Conservation (phyloP, 1,284 basidiomycete species). For the Sanguinoderma infundibulare region DNA sequence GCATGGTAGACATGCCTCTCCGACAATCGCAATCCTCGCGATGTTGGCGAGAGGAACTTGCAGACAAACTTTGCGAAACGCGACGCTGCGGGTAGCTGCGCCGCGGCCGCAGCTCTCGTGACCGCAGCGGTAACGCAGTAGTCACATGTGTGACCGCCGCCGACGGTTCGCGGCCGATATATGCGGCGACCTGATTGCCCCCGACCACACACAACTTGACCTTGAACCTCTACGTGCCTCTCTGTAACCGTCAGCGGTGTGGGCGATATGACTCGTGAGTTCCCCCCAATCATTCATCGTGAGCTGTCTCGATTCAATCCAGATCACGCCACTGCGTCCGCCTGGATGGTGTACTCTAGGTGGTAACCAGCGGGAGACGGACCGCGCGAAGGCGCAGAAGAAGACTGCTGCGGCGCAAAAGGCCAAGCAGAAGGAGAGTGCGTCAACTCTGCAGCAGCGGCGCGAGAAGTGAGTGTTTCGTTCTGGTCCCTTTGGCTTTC, state of each 20-base stretch:
- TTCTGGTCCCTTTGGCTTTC: background rate
- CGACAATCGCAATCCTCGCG: no score
- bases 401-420: constrained; percentile 56
- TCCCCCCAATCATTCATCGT: background rate
- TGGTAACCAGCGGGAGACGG: constrained; percentile 80
- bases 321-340: constrained; percentile 4
- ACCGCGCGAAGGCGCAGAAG: constrained; percentile 75
- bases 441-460: constrained; percentile 60
- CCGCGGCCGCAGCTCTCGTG: no score
- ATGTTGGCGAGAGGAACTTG: no score
- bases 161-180: constrained; percentile 15
- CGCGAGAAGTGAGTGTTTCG: constrained; percentile 68
- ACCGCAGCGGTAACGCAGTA: background rate
- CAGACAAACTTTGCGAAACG: no score
- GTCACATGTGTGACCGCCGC: constrained; percentile 3
- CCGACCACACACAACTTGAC: constrained; percentile 22
- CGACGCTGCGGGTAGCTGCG: no score
- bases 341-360: constrained; percentile 44
- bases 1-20: no score
- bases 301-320: constrained; percentile 31
- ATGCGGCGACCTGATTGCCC: constrained; percentile 9
- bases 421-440: constrained; percentile 73
- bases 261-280: constrained; percentile 34
- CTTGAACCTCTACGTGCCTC: constrained; percentile 12
- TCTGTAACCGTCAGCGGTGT: background rate